Base-by-base conservation (phyloP, 2,329 filamentous ascomycete species). In the Penicillium sp. region DNA sequence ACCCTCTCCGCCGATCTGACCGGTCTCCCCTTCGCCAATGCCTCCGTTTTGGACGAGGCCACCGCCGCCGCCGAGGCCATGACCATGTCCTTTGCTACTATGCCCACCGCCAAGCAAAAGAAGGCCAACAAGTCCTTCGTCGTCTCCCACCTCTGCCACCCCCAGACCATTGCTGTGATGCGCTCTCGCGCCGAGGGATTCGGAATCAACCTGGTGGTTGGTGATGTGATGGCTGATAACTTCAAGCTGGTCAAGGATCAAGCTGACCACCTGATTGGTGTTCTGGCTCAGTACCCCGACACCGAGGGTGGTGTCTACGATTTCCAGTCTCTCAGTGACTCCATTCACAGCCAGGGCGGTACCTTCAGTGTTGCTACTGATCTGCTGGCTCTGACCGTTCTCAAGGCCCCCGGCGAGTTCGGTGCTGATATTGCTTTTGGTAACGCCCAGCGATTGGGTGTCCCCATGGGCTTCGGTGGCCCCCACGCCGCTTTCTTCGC, bases 401-500 rank as follows among this genome's bases (percentile, higher is more conserved):
- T 97, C 44, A 94, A 89, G 44, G 90, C 93, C 1, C 93, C 93
- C 0, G 92, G 92, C 42, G 93, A 97, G 68, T 97, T 93, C 75
- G 93, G 93, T 34, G 93, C 93, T 18, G 93, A 97, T 68, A 90
- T 97, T 63, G 93, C 92, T 4, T 96, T 97, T 68, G 93, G 93
- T 60, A 96, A 88, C 67, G 87, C 93, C 13, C 93, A 97, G 77
- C 82, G 93, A 52, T 89, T 97, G 55, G 93, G 93, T 71, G 90
- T 97, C 10, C 92, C 93, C 2, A 85, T 97, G 68, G 93, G 93
- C 43, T 95, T 87, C 63, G 93, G 93, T 65, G 93, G 93, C 17
- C 93, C 93, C n/a, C 93, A 97, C 67, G 93, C 93, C 21, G 93
- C 92, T 15, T 97, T 97, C 82, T 97, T 97, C 70, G 90, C 93